Evolutionary conservation across 2,329 filamentous ascomycete species (phyloP).

Genomic region (Amesomyces nigricolor): DNA sequence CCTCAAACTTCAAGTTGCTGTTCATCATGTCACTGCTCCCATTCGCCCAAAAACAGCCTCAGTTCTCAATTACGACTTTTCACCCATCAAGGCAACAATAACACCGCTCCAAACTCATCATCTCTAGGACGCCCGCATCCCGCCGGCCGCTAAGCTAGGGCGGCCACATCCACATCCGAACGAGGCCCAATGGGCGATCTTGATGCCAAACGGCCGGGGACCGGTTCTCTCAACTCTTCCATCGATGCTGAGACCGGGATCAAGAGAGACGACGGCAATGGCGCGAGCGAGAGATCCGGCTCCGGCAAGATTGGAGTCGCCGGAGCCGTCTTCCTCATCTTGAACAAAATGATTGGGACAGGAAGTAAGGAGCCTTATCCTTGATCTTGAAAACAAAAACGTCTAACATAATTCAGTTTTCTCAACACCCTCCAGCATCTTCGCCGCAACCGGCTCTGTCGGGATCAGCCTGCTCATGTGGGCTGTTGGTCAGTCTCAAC

Average conservation of each 20-base stretch:
- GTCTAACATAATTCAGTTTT: slow-evolving; percentile 35
- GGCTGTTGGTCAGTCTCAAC: slow-evolving; percentile 24
- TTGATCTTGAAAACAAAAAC: neutral
- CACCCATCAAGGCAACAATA: no score
- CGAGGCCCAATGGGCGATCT: neutral
- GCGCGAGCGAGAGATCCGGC: slow-evolving; percentile 26
- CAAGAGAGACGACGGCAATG: slow-evolving; percentile 24
- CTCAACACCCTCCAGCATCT: slow-evolving; percentile 49
- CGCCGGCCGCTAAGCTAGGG: no score
- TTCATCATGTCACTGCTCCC: neutral
- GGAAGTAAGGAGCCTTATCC: slow-evolving; percentile 39
- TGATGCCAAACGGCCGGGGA: neutral
- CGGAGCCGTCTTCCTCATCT: slow-evolving; percentile 48
- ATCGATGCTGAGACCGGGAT: slow-evolving; percentile 8
- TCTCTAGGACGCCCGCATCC: no score
- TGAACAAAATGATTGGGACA: slow-evolving; percentile 56
- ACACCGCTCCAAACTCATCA: no score
- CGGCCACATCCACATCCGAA: no score
- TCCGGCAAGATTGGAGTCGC: slow-evolving; percentile 47
- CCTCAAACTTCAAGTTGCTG: neutral
- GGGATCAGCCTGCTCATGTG: slow-evolving; percentile 38
- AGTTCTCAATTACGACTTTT: no score
- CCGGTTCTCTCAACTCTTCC: neutral
- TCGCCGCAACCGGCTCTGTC: slow-evolving; percentile 50
- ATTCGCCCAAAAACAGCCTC: no score